These are phyloP conservation scores for Didymella exigua DNA, from an alignment of 2,329 filamentous ascomycete genomes.

Conservation along the genomic window DNA sequence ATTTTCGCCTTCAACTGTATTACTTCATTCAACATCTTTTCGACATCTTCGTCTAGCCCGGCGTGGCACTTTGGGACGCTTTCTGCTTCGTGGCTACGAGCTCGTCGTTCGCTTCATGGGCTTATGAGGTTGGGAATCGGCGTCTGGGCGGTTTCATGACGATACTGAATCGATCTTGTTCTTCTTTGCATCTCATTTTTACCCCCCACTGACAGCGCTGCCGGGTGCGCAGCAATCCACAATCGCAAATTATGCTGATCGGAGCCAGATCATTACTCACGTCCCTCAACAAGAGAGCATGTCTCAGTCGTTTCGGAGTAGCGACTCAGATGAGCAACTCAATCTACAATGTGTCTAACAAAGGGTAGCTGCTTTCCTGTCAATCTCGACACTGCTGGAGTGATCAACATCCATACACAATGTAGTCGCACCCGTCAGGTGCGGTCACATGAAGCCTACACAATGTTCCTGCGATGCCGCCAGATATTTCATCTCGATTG, in stretches of 20 bases:
- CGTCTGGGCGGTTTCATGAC: conserved; percentile 32
- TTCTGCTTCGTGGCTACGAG: conserved; percentile 6
- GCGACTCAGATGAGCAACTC: neutral
- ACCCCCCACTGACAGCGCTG: neutral
- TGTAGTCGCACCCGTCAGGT: neutral
- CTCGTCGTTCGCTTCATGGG: conserved; percentile 31
- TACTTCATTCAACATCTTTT: conserved; percentile 20
- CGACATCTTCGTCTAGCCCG: conserved; percentile 7
- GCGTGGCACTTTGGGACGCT: conserved; percentile 14
- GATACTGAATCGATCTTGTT: conserved; percentile 28
- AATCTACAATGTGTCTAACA: neutral
- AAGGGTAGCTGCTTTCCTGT: neutral
- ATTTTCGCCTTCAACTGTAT: conserved; percentile 34
- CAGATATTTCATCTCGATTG: conserved; percentile 7
- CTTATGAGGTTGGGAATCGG: conserved; percentile 28
- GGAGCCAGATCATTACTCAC: neutral
- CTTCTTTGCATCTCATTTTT: neutral
- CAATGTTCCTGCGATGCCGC: neutral
- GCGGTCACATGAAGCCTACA: neutral
- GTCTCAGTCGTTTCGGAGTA: neutral
- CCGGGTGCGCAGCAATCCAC: neutral
- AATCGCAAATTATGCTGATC: neutral
- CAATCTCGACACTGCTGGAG: neutral
- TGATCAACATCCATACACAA: neutral
- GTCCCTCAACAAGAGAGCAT: neutral